These are phyloP conservation scores for Hydrangea macrophylla DNA, from an alignment of 148 eudicot genomes.

Conservation along the genomic window DNA sequence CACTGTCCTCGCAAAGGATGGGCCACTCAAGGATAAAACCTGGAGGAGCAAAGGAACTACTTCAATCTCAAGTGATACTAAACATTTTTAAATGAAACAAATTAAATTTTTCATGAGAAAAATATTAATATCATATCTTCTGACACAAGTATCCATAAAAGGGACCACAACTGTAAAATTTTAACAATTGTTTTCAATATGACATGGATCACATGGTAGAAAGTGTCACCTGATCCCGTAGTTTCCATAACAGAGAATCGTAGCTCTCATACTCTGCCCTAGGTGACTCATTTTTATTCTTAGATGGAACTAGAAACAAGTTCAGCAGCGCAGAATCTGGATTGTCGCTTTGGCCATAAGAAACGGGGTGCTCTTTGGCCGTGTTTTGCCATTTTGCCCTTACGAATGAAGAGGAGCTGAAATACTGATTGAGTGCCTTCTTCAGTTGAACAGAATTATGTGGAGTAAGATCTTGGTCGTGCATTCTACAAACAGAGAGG, in stretches of 20 bases:
- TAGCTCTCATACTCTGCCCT: constrained; percentile 44
- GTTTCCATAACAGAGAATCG: constrained; percentile 39
- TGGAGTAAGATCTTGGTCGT: constrained; percentile 47
- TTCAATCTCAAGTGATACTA: no score
- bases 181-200: not conserved
- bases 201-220: no score
- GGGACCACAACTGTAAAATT: no score
- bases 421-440: constrained; percentile 48
- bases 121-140: no score
- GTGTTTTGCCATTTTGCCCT: constrained; percentile 27
- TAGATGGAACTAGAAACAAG: constrained; percentile 45
- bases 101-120: no score
- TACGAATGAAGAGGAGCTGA: constrained; percentile 50
- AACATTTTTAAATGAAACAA: no score
- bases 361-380: constrained; percentile 15
- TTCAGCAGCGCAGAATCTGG: constrained; percentile 31
- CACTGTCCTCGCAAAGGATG: constrained; percentile 60
- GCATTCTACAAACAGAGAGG: constrained; percentile 38
- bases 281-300: constrained; percentile 32
- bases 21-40: constrained; percentile 57
- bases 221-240: constrained; percentile 52
- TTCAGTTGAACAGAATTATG: constrained; percentile 31
- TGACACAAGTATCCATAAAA: no score
- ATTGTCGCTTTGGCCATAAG: constrained; percentile 8
- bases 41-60: constrained; percentile 9